Evolutionary conservation across 1,139 yeast species (phyloP).

Genomic region (Sugiyamaella xylanicola): DNA sequence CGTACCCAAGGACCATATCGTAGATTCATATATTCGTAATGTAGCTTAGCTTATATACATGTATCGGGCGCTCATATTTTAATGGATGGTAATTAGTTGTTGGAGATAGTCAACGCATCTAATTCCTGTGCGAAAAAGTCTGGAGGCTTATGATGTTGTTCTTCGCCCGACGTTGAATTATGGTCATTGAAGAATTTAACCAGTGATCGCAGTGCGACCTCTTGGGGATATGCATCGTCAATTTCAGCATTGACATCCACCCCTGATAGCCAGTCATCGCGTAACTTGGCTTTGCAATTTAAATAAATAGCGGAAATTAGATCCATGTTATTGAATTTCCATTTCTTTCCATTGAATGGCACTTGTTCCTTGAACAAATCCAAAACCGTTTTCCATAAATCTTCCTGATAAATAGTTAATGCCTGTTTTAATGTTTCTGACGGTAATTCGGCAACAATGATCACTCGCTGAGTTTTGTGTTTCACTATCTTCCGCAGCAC

Average conservation of each 20-base stretch:
- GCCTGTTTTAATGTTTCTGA: conserved; percentile 46
- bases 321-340: conserved; percentile 95
- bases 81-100: too few species aligned
- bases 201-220: conserved; percentile 77
- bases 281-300: conserved; percentile 67
- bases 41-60: not conserved
- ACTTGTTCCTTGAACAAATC: conserved; percentile 73
- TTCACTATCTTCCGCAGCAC: conserved; percentile 42
- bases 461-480: conserved; percentile 46
- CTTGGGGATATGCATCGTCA: conserved; percentile 82
- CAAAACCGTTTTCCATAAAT: conserved; percentile 69
- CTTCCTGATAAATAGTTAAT: conserved; percentile 55
- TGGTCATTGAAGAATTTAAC: conserved; percentile 75
- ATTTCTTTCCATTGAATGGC: conserved; percentile 90
- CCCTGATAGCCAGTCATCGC: conserved; percentile 91
- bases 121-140: conserved; percentile 49
- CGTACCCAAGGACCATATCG: too few species aligned
- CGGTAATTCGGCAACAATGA: conserved; percentile 47
- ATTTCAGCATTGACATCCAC: conserved; percentile 75
- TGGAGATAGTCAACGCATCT: conserved; percentile 32
- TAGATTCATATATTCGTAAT: not conserved
- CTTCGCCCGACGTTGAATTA: conserved; percentile 46
- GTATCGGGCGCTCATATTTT: too few species aligned
- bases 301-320: conserved; percentile 83
- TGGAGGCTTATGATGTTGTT: conserved; percentile 25